These are phyloP conservation scores for Hygrophoropsis aurantiaca DNA, from an alignment of 768 basidiomycete genomes.

Conservation along the genomic window DNA sequence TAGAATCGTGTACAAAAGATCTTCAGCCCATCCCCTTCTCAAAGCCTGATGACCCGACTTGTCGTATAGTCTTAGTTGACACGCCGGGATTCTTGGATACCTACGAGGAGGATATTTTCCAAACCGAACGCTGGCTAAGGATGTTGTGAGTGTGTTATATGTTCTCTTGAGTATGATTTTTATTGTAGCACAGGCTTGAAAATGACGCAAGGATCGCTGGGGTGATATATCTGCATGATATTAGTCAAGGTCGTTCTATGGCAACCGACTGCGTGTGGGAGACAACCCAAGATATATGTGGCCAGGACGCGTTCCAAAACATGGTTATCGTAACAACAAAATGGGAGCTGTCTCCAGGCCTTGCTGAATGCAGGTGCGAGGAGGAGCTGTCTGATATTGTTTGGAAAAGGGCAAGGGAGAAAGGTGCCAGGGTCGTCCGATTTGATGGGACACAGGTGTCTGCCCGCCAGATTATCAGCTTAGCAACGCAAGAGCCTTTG, in stretches of 20 bases:
- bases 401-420: constrained; percentile 26
- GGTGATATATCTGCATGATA: constrained; percentile 33
- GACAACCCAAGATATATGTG: constrained; percentile 22
- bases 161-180: no score
- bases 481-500: not conserved
- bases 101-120: constrained; percentile 8
- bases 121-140: not conserved
- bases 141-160: no score
- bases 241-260: constrained; percentile 28
- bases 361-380: constrained; percentile 19
- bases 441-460: constrained; percentile 17
- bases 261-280: constrained; percentile 24
- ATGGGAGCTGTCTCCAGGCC: constrained; percentile 24
- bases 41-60: no score
- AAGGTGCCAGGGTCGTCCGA: constrained; percentile 24
- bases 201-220: constrained; percentile 23
- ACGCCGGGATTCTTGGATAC: constrained; percentile 21
- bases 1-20: no score
- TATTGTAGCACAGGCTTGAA: constrained; percentile 18
- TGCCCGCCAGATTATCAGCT: constrained; percentile 27
- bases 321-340: constrained; percentile 34
- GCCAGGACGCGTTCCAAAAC: constrained; percentile 23
- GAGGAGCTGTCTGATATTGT: constrained; percentile 22
- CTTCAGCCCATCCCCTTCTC: no score
- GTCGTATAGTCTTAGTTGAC: constrained; percentile 9